Conservation (phyloP, 352 stramenopile genomes). For the Pythium grandisporangium region DNA sequence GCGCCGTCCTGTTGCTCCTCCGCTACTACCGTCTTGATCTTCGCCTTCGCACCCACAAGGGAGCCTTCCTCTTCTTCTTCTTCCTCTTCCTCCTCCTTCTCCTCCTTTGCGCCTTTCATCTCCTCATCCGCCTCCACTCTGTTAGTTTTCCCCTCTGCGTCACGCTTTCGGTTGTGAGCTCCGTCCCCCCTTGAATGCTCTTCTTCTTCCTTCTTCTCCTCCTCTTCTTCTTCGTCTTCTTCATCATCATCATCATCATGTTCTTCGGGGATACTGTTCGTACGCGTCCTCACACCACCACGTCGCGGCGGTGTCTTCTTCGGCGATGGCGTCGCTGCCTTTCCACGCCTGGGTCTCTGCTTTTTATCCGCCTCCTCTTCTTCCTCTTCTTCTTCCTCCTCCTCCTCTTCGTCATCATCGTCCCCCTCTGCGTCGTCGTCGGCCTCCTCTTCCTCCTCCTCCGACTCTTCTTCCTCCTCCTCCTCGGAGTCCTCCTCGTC, state of each 20-base stretch:
- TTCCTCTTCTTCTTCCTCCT: constrained; percentile 21
- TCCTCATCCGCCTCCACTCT: neutral
- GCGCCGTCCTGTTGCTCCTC: too few species aligned
- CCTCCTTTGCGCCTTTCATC: constrained; percentile 7
- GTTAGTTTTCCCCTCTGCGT: constrained; percentile 1
- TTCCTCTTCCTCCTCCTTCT: constrained; percentile 5
- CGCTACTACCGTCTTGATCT: too few species aligned
- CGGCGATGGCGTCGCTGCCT: constrained; percentile 1
- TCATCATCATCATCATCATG: constrained; percentile 2
- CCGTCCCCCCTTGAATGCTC: constrained; percentile 8
- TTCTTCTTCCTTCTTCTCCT: constrained; percentile 1
- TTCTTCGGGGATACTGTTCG: neutral
- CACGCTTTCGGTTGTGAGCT: constrained; percentile 1
- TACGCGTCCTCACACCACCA: neutral
- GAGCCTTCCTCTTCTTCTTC: constrained; percentile 15
- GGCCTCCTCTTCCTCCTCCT: constrained; percentile 17
- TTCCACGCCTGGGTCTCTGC: constrained; percentile 10
- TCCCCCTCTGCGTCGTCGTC: constrained; percentile 27
- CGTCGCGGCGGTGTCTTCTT: constrained; percentile 11
- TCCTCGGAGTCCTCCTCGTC: constrained; percentile 40
- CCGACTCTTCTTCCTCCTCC: constrained; percentile 10
- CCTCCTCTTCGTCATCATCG: constrained; percentile 20
- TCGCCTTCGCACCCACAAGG: too few species aligned
- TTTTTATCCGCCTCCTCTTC: constrained; percentile 20
- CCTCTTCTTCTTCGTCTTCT: constrained; percentile 1